Evolutionary conservation across 2,329 filamentous ascomycete species (phyloP).

Genomic region (Paracamarosporium sp.): DNA sequence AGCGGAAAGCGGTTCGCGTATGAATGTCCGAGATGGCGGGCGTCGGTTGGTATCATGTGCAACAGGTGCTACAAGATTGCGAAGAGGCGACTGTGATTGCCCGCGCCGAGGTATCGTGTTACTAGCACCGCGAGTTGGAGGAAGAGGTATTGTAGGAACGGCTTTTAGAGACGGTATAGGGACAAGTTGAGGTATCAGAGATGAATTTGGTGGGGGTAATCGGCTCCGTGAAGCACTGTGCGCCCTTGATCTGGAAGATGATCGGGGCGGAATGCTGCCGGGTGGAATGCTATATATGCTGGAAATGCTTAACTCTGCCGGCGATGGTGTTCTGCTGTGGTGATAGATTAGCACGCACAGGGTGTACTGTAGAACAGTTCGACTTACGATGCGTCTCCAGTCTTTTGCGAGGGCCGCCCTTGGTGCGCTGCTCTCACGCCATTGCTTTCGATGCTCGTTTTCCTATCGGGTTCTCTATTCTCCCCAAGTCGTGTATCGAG

Average conservation of each 20-base stretch:
- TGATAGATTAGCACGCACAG: neutral
- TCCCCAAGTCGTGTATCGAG: constrained; percentile 34
- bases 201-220: constrained; percentile 22
- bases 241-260: constrained; percentile 50
- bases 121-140: constrained; percentile 32
- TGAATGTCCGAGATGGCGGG: constrained; percentile 57
- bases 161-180: constrained; percentile 21
- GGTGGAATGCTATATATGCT: constrained; percentile 55
- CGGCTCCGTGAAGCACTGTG: constrained; percentile 31
- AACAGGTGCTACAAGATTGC: constrained; percentile 49
- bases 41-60: constrained; percentile 51
- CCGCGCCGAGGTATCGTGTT: constrained; percentile 54
- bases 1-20: constrained; percentile 53
- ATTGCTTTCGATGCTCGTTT: constrained; percentile 34
- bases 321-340: constrained; percentile 36
- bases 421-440: constrained; percentile 34
- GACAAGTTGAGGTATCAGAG: constrained; percentile 21
- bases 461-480: constrained; percentile 36
- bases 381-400: constrained; percentile 1
- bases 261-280: constrained; percentile 53
- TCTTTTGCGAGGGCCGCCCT: constrained; percentile 23
- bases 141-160: constrained; percentile 27
- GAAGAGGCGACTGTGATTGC: constrained; percentile 57
- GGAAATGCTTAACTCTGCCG: constrained; percentile 46
- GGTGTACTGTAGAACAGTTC: neutral